Base-by-base conservation (phyloP, 2,329 filamentous ascomycete genomes). In the Penicillium sp. region DNA sequence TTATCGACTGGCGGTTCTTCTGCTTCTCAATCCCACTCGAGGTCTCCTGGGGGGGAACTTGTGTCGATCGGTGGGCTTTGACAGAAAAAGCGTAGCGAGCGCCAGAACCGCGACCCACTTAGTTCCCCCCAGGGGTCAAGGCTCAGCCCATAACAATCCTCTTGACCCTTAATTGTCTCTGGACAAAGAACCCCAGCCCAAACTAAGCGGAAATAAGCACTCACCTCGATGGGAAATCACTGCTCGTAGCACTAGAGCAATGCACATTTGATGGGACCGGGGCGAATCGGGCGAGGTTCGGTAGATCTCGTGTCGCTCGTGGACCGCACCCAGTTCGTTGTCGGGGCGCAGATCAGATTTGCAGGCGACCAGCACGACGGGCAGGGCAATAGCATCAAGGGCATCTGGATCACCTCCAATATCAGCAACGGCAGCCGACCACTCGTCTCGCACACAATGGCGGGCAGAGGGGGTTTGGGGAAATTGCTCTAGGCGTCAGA, bases 281-380 rank as follows among this genome's bases (percentile, higher is more conserved):
- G 85, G 79, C 21, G 78, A 79, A 41, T 80, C 79, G 29, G 78
- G 71, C 4, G 87, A 87, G 18, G 86, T 84, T 60, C 86, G 84
- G 60, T 88, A 84, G 38, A 84, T 80, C 47, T 81, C 79, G 47
- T 91, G 76, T 53, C 80, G 84, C 11, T 84, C 76, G 44, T 84
- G 77, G 78, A 80, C 74, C 10, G 84, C 78, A 57, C 91, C 81
- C 40, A 94, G 75, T 59, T 87, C 78, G 58, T 85, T 82, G 43
- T 80, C 72, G 47, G 83, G 79, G 33, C 84, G 81, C 35, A 81
- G 79, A 64, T 96, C 91, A 71, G 87, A 94, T 74, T 96, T 96
- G 64, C 84, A 91, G 39, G 88, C 87, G 36, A 94, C 86, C 28
- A 96, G 77, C 47, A 91, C 77, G 37, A 84, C 85, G 7, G 90